Conservation (phyloP, 1,284 basidiomycete species). For the Irpex sp. region DNA sequence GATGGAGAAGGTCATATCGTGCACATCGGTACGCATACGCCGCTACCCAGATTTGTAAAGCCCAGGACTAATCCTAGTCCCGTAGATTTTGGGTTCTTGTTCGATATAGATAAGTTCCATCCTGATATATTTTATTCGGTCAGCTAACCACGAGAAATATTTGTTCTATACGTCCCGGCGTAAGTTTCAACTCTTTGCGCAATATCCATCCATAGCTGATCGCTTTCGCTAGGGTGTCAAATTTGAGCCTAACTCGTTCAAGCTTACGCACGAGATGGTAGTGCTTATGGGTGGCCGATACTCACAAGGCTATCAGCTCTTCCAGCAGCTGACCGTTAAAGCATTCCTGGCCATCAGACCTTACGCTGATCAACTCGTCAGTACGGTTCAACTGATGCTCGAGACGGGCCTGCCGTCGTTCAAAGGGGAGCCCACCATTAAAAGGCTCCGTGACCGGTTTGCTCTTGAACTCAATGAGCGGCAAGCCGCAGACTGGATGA, state of each 20-base stretch:
- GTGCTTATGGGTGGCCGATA: constrained; percentile 93
- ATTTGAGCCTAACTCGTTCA: constrained; percentile 97
- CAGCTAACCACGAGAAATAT: constrained; percentile 14
- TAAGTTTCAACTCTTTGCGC: constrained; percentile 15
- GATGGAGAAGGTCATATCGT: constrained; percentile 95
- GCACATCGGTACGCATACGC: constrained; percentile 73
- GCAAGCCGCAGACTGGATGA: constrained; percentile 92
- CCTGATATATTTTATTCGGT: constrained; percentile 6
- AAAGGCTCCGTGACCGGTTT: constrained; percentile 85
- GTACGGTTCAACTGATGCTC: constrained; percentile 90
- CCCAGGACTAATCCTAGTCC: neutral
- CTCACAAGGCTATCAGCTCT: constrained; percentile 91
- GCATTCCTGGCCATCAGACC: constrained; percentile 95
- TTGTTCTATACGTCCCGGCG: constrained; percentile 37
- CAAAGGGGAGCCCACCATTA: constrained; percentile 93
- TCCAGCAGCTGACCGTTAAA: constrained; percentile 93
- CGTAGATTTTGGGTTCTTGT: constrained; percentile 95
- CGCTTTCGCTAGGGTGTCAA: constrained; percentile 73
- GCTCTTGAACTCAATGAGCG: constrained; percentile 80
- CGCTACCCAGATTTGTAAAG: neutral
- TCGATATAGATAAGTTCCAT: constrained; percentile 89
- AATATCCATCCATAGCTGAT: neutral
- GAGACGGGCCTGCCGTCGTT: constrained; percentile 94
- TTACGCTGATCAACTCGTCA: constrained; percentile 86
- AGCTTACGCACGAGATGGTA: constrained; percentile 98